Evolutionary conservation across 306 rosid genomes (phyloP).

Genomic region (Medicago ruthenica): DNA sequence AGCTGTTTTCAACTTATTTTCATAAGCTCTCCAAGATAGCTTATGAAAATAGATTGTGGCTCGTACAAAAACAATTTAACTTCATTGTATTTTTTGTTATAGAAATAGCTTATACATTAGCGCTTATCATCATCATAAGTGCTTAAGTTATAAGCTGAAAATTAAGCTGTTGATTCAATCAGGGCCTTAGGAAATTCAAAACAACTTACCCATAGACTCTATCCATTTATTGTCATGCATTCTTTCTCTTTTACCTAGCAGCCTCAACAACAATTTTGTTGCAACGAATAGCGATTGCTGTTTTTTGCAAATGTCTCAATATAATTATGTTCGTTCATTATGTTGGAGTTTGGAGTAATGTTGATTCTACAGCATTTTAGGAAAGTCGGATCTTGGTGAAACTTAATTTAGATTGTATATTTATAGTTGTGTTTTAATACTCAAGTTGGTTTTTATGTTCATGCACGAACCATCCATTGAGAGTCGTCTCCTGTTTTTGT

Average conservation of each 20-base stretch:
- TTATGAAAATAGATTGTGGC: too few species aligned
- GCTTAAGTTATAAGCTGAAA: too few species aligned
- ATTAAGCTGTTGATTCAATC: too few species aligned
- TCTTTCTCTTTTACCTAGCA: neutral
- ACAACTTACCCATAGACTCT: neutral
- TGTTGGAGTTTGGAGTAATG: neutral
- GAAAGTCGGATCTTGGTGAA: constrained; percentile 27
- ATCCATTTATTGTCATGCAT: neutral
- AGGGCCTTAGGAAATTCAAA: neutral
- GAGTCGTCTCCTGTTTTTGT: constrained; percentile 17
- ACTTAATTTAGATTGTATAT: constrained; percentile 16
- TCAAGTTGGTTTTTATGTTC: constrained; percentile 32
- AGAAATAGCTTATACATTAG: too few species aligned
- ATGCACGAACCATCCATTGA: neutral
- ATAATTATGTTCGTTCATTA: neutral
- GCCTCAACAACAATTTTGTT: neutral
- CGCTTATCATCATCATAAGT: too few species aligned
- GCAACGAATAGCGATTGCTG: neutral
- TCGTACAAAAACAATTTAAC: too few species aligned
- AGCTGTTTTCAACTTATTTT: too few species aligned
- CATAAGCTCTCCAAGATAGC: too few species aligned
- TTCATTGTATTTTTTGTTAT: too few species aligned
- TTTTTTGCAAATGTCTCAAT: constrained; percentile 18
- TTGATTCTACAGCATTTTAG: constrained; percentile 28
- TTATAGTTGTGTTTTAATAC: constrained; percentile 9